phyloP scores from a whole-genome alignment of 352 stramenopile genomes.

The Phytophthora cryptogea region DNA sequence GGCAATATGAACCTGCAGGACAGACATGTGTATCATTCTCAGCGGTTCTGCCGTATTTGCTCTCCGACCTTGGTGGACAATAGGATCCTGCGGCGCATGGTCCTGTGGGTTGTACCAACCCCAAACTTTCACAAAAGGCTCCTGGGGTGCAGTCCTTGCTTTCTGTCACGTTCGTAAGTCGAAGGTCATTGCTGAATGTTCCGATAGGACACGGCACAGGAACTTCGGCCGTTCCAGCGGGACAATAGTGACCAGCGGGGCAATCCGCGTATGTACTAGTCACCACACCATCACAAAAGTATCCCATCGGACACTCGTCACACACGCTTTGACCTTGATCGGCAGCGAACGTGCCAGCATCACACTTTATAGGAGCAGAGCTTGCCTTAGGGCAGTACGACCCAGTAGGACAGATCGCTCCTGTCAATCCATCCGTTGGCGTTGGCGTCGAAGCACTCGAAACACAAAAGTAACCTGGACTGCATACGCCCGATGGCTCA shows the following conservation, averaged over 20 bases:
- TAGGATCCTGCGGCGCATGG: conserved; percentile 60
- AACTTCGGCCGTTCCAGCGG: conserved; percentile 38
- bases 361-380: conserved; percentile 49
- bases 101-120: conserved; percentile 30
- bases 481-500: conserved; percentile 59
- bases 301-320: conserved; percentile 57
- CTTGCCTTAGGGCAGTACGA: conserved; percentile 65
- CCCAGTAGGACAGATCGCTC: conserved; percentile 54
- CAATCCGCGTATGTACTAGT: conserved; percentile 53
- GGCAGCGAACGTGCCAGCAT: conserved; percentile 43
- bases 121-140: conserved; percentile 45
- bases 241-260: conserved; percentile 54
- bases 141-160: conserved; percentile 50
- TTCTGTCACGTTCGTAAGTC: conserved; percentile 40
- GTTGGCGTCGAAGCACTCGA: conserved; percentile 43
- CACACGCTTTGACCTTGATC: conserved; percentile 37
- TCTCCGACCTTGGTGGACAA: conserved; percentile 51
- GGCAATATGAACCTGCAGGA: conserved; percentile 76
- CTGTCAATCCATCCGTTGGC: conserved; percentile 50
- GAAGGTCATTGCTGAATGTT: conserved; percentile 57
- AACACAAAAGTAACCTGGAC: conserved; percentile 85
- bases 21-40: conserved; percentile 54
- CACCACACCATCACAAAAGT: conserved; percentile 61
- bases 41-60: conserved; percentile 43
- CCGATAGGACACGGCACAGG: conserved; percentile 65